These are phyloP conservation scores for Lactarius tabidus DNA, from an alignment of 768 basidiomycete species.

Conservation along the genomic window DNA sequence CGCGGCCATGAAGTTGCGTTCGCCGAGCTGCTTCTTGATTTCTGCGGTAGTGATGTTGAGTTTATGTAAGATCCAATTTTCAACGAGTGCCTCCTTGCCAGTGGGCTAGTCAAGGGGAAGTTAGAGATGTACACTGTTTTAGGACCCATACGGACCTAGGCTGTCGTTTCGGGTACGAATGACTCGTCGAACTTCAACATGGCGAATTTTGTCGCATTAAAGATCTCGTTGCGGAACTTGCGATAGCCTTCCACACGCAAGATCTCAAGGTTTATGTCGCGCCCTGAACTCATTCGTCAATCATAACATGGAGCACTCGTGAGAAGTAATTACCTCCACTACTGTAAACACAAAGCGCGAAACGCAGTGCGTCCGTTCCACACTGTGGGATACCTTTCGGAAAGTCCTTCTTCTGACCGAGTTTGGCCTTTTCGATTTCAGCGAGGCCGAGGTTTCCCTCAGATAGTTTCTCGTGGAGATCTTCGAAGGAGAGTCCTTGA, in stretches of 20 bases:
- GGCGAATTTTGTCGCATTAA: slow-evolving; percentile 99
- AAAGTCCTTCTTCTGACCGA: slow-evolving; percentile 98
- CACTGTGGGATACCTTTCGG: slow-evolving; percentile 99
- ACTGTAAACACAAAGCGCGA: slow-evolving; percentile 93
- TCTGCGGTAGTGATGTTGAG: slow-evolving; percentile 77
- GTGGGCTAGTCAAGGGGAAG: slow-evolving; percentile 54
- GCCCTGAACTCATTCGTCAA: slow-evolving; percentile 45
- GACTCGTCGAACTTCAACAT: slow-evolving; percentile 89
- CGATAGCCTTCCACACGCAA: slow-evolving; percentile 95
- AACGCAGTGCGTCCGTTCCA: slow-evolving; percentile 93
- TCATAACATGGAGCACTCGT: neutral
- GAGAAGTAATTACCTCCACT: slow-evolving; percentile 59
- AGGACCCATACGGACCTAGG: slow-evolving; percentile 49
- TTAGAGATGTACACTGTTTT: slow-evolving; percentile 4
- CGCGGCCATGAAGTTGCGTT: slow-evolving; percentile 91
- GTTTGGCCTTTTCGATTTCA: slow-evolving; percentile 85
- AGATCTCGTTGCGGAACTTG: slow-evolving; percentile 99
- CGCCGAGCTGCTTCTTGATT: slow-evolving; percentile 67
- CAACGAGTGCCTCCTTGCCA: slow-evolving; percentile 86
- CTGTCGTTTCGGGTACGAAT: slow-evolving; percentile 68
- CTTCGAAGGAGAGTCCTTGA: slow-evolving; percentile 73
- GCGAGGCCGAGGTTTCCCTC: slow-evolving; percentile 92
- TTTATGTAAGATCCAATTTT: slow-evolving; percentile 94
- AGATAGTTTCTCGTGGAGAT: slow-evolving; percentile 77
- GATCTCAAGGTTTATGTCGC: slow-evolving; percentile 97